Conservation (phyloP, 208 protist species). For the Trichomonas vaginalis region DNA sequence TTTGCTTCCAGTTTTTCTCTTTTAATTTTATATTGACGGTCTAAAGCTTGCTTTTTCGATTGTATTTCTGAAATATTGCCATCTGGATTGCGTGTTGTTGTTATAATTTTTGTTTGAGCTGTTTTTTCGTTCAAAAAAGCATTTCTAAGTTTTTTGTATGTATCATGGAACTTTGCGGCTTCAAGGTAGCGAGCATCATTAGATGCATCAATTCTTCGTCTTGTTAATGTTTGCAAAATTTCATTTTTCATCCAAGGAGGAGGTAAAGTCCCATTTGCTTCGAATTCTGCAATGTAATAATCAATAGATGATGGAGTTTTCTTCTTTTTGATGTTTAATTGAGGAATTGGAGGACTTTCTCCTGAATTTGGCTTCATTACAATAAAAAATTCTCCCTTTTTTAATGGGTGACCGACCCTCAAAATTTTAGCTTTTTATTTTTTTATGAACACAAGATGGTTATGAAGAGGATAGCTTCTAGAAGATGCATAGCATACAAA, state of each 20-base stretch:
- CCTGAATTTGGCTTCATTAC: neutral
- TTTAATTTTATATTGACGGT: neutral
- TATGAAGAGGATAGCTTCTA: too few relatives aligned
- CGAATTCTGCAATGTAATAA: neutral
- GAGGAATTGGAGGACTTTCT: neutral
- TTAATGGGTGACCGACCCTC: too few relatives aligned
- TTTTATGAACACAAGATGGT: too few relatives aligned
- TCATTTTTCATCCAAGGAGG: neutral
- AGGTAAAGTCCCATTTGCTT: neutral
- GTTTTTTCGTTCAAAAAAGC: neutral
- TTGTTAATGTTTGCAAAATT: neutral
- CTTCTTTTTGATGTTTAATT: neutral
- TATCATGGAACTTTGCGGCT: neutral
- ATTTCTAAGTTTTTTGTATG: neutral
- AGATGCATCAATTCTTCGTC: neutral
- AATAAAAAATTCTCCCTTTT: neutral
- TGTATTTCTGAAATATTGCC: neutral
- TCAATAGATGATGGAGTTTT: neutral
- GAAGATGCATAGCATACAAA: too few relatives aligned
- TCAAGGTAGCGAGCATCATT: neutral
- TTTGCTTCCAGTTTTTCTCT: neutral
- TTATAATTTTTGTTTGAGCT: neutral
- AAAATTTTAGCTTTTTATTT: too few relatives aligned
- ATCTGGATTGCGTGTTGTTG: neutral
- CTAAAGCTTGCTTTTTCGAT: neutral